Evolutionary conservation across 306 rosid genomes (phyloP).

Genomic region (Aeschynomene evenia): DNA sequence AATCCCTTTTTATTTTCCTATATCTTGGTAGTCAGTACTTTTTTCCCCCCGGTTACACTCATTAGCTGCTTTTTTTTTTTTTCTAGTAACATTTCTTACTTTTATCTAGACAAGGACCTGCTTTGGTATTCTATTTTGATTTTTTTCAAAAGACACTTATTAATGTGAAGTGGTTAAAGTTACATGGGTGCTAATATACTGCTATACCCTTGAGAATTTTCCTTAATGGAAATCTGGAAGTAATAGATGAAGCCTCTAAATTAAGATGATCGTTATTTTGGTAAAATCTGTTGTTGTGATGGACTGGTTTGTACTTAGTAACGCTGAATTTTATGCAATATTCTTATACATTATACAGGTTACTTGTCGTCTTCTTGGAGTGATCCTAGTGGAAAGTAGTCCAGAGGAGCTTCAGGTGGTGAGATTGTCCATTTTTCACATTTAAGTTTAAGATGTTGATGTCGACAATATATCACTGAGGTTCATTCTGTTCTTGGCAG

Average conservation of each 20-base stretch:
- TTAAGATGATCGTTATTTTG: not conserved
- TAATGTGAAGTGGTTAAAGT: not conserved
- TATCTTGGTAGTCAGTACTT: not conserved
- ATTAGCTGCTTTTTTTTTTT: not conserved
- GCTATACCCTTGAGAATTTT: not conserved
- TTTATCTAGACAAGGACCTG: not conserved
- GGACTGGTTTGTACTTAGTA: not conserved
- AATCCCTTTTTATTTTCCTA: not conserved
- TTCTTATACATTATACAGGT: conserved; percentile 44
- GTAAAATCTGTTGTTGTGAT: not conserved
- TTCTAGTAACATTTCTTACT: not conserved
- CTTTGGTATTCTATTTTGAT: not conserved
- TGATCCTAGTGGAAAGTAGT: conserved; percentile 65
- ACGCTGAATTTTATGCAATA: not conserved
- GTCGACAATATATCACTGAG: conserved; percentile 9
- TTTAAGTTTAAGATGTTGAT: conserved; percentile 16
- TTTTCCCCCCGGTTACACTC: not conserved
- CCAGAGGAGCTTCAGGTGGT: conserved; percentile 82
- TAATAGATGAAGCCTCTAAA: not conserved
- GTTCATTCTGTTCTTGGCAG: conserved; percentile 46
- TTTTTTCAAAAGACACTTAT: not conserved
- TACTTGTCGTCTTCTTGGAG: conserved; percentile 76
- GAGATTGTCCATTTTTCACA: conserved; percentile 21
- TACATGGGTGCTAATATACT: not conserved
- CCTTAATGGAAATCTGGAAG: not conserved